A percentile compares a stretch with the other conserved stretches of the same genome.
Conservation (phyloP, 2,329 filamentous ascomycete species). For the Epichloe hybrida region DNA sequence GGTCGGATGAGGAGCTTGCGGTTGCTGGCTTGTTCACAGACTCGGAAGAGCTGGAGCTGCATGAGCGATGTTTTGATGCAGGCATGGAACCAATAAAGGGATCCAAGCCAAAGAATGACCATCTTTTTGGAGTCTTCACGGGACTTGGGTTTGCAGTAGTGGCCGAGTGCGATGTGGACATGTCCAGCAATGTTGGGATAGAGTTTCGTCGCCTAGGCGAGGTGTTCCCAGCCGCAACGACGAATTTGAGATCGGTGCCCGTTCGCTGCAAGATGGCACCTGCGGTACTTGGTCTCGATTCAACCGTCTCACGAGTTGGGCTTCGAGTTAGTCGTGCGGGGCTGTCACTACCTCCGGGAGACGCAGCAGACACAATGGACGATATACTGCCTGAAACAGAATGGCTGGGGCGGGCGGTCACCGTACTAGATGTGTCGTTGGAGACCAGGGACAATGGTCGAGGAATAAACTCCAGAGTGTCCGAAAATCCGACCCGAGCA, state of each 20-base stretch:
- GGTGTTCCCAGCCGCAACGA: constrained; percentile 8
- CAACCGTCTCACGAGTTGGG: constrained; percentile 27
- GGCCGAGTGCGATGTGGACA: constrained; percentile 22
- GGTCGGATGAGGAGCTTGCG: constrained; percentile 22
- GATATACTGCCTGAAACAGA: constrained; percentile 69
- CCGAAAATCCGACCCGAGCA: constrained; percentile 68
- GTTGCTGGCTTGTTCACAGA: constrained; percentile 17
- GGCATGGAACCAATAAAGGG: constrained; percentile 32
- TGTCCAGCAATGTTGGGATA: constrained; percentile 37
- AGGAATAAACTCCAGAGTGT: constrained; percentile 71
- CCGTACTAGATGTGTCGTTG: constrained; percentile 68
- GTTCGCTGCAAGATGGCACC: constrained; percentile 50
- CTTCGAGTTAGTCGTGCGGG: constrained; percentile 23
- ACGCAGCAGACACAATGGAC: constrained; percentile 53
- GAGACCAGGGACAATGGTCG: constrained; percentile 74
- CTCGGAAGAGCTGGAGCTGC: constrained; percentile 33
- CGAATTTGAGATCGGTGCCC: constrained; percentile 10
- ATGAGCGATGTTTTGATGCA: constrained; percentile 32
- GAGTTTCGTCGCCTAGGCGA: constrained; percentile 43
- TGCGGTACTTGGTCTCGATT: constrained; percentile 54
- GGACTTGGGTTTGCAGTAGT: constrained; percentile 31
- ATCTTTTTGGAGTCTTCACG: constrained; percentile 38
- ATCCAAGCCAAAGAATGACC: constrained; percentile 51
- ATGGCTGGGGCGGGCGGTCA: constrained; percentile 55
- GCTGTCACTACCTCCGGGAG: constrained; percentile 27